These are phyloP conservation scores for Volvox africanus DNA, from an alignment of 139 green algal genomes.

Conservation along the genomic window DNA sequence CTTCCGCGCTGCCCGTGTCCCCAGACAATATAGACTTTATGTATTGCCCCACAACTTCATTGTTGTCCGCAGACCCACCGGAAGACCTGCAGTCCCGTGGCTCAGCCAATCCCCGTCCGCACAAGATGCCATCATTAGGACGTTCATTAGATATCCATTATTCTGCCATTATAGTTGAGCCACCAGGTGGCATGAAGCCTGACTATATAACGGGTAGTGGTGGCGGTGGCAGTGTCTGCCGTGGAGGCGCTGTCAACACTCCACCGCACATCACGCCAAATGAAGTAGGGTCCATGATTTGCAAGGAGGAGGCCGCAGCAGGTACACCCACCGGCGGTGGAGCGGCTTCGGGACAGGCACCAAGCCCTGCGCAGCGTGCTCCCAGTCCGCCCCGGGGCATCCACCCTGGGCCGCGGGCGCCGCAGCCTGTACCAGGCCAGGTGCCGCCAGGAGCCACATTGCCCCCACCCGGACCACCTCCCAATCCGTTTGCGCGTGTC, in stretches of 20 bases:
- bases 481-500: slow-evolving; percentile 43
- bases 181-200: not conserved
- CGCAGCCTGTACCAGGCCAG: slow-evolving; percentile 31
- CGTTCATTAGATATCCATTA: not conserved
- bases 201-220: not conserved
- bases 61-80: not conserved
- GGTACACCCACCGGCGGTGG: not conserved
- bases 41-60: too few relatives aligned
- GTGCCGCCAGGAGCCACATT: not conserved
- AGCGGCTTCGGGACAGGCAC: not conserved
- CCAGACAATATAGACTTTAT: too few relatives aligned
- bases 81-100: slow-evolving; percentile 27
- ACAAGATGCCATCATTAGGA: slow-evolving; percentile 40
- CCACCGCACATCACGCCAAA: not conserved
- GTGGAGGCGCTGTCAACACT: not conserved
- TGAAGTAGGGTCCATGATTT: not conserved
- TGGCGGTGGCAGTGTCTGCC: not conserved
- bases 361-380: not conserved
- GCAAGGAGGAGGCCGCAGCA: not conserved
- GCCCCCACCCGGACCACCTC: slow-evolving; percentile 22
- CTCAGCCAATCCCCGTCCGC: slow-evolving; percentile 36
- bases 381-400: not conserved
- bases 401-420: slow-evolving; percentile 4
- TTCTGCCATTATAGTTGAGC: not conserved
- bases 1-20: too few relatives aligned